Percentiles rank a stretch among this genome's conserved stretches.
Evolutionary conservation across 805 yeast species (phyloP).

Genomic region (Cyberlindnera subsufficiens): DNA sequence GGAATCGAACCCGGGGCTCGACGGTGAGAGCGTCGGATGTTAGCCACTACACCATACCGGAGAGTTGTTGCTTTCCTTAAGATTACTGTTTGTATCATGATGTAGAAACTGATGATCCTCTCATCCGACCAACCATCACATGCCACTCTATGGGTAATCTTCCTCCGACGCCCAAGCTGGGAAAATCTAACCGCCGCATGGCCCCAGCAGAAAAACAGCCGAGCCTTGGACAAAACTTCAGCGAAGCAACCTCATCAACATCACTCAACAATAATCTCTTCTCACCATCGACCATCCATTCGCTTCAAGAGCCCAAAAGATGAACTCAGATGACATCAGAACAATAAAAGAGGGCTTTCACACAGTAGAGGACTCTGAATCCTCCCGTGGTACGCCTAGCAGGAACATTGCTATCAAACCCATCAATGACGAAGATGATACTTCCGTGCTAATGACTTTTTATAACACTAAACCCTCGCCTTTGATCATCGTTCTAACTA

Average conservation of each 20-base stretch:
- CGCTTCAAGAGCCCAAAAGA: background rate
- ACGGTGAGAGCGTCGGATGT: slow-evolving; percentile 29
- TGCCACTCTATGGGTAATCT: no score
- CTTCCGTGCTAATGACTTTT: slow-evolving; percentile 41
- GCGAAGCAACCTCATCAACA: no score
- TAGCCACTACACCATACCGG: slow-evolving; percentile 30
- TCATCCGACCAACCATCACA: no score
- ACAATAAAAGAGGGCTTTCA: slow-evolving; percentile 14
- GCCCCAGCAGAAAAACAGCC: no score
- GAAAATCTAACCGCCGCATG: no score
- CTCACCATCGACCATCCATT: background rate
- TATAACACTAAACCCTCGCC: slow-evolving; percentile 49
- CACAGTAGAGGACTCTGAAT: background rate
- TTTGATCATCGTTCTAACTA: slow-evolving; percentile 62
- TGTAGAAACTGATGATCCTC: background rate
- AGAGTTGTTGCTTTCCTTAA: background rate
- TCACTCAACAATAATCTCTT: background rate
- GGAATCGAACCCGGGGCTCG: slow-evolving; percentile 30
- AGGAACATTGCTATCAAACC: slow-evolving; percentile 25
- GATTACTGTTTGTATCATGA: background rate
- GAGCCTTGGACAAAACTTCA: no score
- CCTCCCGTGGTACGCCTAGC: background rate
- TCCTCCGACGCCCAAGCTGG: no score
- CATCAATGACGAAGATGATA: slow-evolving; percentile 42
- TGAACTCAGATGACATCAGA: slow-evolving; percentile 8